A percentile compares a stretch with the other conserved stretches of the same genome.
These are phyloP conservation scores for Termitomyces bulborhizus DNA, from an alignment of 768 basidiomycete species.

Conservation along the genomic window DNA sequence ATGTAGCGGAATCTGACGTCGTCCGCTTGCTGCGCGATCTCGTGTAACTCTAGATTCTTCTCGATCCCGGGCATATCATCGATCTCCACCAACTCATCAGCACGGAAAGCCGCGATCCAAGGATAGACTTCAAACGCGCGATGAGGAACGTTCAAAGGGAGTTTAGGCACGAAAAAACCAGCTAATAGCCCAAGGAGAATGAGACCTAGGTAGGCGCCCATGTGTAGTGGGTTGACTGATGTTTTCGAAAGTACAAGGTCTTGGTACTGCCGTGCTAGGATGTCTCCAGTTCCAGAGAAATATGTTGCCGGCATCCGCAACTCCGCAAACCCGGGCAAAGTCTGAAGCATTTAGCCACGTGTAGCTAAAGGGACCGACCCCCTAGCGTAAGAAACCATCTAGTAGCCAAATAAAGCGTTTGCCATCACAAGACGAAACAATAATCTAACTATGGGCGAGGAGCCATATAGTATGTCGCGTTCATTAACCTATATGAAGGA, in stretches of 20 bases:
- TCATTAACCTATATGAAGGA: constrained; percentile 27
- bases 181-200: constrained; percentile 26
- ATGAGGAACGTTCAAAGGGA: constrained; percentile 22
- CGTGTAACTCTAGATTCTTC: constrained; percentile 23
- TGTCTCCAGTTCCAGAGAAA: constrained; percentile 30
- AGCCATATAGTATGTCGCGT: constrained; percentile 30
- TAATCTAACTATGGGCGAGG: constrained; percentile 30
- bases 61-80: constrained; percentile 13
- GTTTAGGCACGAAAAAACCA: constrained; percentile 21
- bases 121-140: constrained; percentile 24
- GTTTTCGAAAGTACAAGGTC: constrained; percentile 24
- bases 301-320: constrained; percentile 32
- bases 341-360: constrained; percentile 11
- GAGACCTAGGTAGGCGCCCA: constrained; percentile 18
- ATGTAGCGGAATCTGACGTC: constrained; percentile 23
- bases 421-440: background rate
- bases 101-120: constrained; percentile 26
- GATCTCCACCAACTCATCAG: constrained; percentile 21
- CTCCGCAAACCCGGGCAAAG: constrained; percentile 27
- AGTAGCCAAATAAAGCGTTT: constrained; percentile 3
- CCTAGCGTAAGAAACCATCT: constrained; percentile 31
- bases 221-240: constrained; percentile 16
- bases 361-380: constrained; percentile 30
- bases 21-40: constrained; percentile 21
- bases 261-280: constrained; percentile 27